Evolutionary conservation across 1,284 basidiomycete species (phyloP), one percentile per base, ranked within the genome.

Genomic region (Sanguinoderma infundibulare): DNA sequence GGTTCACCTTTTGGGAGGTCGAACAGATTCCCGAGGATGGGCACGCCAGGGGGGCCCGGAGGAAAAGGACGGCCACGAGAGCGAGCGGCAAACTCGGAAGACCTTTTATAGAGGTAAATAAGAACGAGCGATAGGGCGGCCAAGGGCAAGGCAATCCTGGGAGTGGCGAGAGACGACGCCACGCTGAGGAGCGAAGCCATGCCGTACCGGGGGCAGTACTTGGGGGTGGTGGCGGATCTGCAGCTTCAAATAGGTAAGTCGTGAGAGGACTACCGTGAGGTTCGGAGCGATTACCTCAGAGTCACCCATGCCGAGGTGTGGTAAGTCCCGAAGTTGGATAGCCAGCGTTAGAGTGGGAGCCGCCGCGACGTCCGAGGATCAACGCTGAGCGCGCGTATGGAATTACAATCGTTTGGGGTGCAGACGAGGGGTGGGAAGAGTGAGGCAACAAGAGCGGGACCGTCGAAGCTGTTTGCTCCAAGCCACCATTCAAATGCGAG

Each of bases 21-120:
- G 39, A 55, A 40, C n/a, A 55, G 32, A 12, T 55, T 55, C 20
- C 53, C 53, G n/a, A 55, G 6, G 32, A 55, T 12, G 6, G 53
- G 39, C 17, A 54, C 12, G 7, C 39, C 38, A 22, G 10, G 30
- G 22, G 38, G 38, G 8, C 52, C 52, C 17, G 52, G 52, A 17
- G 38, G 52, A 9, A 26, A 9, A 34, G 24, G 52, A 5, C 53
- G 38, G 38, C 53, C 30, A 9, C 7, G 38, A 1, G 38, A 26
- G 17, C 38, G 38, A 22, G 24, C 17, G 3, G 35, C 6, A 5
- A 53, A 53, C 35, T 39, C 36, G 3, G 51, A 36, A 7, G 22
- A 28, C 14, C 28, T 53, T 24, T 24, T n/a, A 15, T 53, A 28
- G 26, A 38, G 17, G 26, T 38, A 15, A 1, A 30, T 26, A 5